A percentile compares a stretch with the other conserved stretches of the same genome.
Conservation (phyloP, 2,329 filamentous ascomycete species). For the Balansia obtecta region DNA sequence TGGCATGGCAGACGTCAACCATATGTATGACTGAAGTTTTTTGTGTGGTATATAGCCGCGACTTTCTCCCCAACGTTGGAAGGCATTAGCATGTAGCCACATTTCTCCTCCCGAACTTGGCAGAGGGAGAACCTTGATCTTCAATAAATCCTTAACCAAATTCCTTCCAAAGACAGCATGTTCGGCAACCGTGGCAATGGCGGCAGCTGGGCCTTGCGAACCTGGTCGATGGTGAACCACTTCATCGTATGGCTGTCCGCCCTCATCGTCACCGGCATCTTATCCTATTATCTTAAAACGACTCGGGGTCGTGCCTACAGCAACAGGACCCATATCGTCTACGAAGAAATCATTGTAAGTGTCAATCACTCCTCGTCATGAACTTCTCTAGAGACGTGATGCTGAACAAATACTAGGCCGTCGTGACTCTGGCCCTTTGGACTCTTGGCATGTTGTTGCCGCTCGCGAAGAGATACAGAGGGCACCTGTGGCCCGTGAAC, state of each 20-base stretch:
- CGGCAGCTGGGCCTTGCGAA: not conserved
- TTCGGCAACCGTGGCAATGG: no score
- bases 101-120: no score
- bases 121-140: no score
- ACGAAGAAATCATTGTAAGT: constrained; percentile 13
- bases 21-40: not conserved
- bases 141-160: no score
- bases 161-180: not conserved
- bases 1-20: not conserved
- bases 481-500: constrained; percentile 12
- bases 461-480: constrained; percentile 10
- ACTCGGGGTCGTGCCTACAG: constrained; percentile 5
- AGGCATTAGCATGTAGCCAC: not conserved
- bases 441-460: constrained; percentile 10
- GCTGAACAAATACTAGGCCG: constrained; percentile 8
- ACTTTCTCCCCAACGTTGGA: not conserved
- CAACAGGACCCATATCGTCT: constrained; percentile 10
- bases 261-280: constrained; percentile 13
- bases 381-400: not conserved
- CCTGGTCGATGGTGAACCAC: constrained; percentile 10
- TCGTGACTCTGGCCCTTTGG: constrained; percentile 12
- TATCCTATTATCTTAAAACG: constrained; percentile 12
- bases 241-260: constrained; percentile 13
- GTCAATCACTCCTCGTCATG: not conserved
- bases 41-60: not conserved